Conservation (phyloP, 345 rosid species). For the Acer negundo region DNA sequence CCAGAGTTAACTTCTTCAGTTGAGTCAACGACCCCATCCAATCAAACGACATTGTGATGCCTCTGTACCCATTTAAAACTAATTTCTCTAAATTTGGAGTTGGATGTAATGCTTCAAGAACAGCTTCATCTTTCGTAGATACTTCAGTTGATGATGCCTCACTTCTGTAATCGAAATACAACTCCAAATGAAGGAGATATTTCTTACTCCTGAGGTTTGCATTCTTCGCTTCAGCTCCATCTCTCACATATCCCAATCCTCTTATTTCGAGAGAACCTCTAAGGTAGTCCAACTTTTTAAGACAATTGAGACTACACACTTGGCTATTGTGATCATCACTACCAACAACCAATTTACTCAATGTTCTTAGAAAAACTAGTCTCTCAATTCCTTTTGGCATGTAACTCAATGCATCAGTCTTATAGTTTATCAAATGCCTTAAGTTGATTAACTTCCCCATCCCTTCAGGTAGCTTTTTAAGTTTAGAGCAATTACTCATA, state of each 20-base stretch:
- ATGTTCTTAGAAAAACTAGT: not conserved
- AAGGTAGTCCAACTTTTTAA: not conserved
- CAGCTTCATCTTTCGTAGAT: not conserved
- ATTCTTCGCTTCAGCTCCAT: not conserved
- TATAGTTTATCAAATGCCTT: not conserved
- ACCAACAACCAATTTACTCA: not conserved
- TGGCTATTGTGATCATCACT: not conserved
- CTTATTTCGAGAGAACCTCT: not conserved
- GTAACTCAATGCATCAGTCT: not conserved
- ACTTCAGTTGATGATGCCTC: not conserved
- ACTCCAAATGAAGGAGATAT: not conserved
- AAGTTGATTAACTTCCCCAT: not conserved
- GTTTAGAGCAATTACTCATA: no score
- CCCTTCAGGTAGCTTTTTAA: no score
- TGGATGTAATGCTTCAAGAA: not conserved
- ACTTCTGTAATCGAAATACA: not conserved
- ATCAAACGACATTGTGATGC: no score
- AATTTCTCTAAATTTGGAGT: not conserved
- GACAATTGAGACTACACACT: not conserved
- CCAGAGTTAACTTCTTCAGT: no score
- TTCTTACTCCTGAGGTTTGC: not conserved
- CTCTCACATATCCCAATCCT: not conserved
- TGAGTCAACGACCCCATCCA: no score
- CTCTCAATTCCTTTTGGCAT: constrained; percentile 1
- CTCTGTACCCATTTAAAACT: not conserved